Evolutionary conservation across 2,329 filamentous ascomycete genomes (phyloP), one percentile per base, ranked within the genome.

Genomic region (Alternaria panax): DNA sequence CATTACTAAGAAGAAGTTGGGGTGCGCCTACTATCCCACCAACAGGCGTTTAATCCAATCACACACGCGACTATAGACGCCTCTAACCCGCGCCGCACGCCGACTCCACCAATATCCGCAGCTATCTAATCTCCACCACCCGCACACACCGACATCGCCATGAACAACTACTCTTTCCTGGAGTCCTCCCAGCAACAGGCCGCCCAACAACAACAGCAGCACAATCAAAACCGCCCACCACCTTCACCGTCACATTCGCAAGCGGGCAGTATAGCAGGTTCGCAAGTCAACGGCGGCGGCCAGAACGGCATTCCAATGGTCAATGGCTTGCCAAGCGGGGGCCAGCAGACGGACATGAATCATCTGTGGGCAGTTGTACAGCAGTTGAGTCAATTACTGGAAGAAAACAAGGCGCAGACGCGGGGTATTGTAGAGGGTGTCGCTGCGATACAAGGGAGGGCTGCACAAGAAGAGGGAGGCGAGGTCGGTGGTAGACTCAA

Each of bases 271-370:
- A 59, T 62, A 28, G 51, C 59, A 38, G 53, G 63, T 41, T 68
- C 67, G n/a, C 74, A 74, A 54, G 73, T 74, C 38, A 75, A 75
- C 53, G 71, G 72, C 50, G 59, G 66, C 40, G 68, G 67, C 47
- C 71, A 73, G 32, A 77, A 73, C 60, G 70, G 73, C 59, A 72
- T 79, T 36, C 76, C 76, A 7, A 71, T 78, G 67, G 75, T 78
- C 40, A 79, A 79, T 54, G 76, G 76, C 20, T 65, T 79, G 42
- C 75, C 76, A 9, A 73, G 70, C 27, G 76, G 77, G 7, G 78
- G 78, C 43, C 78, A 79, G 51, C 78, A 80, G 65, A 79, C 75
- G 14, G 78, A 80, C 54, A 79, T 80, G 77, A 80, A 80, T 57
- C 73, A 79, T 59, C 69, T 80, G 24, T 80, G 77, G 78, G 69